phyloP scores from a whole-genome alignment of 1,284 basidiomycete species.

The Cutaneotrichosporon curvatum region DNA sequence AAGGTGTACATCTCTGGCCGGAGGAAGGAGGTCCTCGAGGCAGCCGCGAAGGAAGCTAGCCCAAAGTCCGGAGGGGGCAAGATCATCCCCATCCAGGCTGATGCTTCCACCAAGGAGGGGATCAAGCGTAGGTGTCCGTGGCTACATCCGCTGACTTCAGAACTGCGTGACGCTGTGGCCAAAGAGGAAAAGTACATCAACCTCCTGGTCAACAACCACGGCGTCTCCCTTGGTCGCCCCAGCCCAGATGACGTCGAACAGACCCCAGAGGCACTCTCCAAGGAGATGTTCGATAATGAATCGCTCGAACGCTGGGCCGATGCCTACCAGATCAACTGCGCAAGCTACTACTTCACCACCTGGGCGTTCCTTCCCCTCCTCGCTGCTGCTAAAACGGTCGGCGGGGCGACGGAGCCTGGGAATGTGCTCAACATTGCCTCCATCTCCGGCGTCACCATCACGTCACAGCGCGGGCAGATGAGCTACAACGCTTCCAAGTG shows the following conservation, averaged over 20 bases:
- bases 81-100: constrained; percentile 8
- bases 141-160: not conserved
- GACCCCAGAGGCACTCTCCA: constrained; percentile 36
- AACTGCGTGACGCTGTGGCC: constrained; percentile 5
- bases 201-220: constrained; percentile 13
- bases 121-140: constrained; percentile 3
- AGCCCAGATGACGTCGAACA: constrained; percentile 22
- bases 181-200: constrained; percentile 10
- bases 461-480: constrained; percentile 35
- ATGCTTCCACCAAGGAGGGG: constrained; percentile 10
- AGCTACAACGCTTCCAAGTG: constrained; percentile 43
- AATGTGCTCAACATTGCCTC: constrained; percentile 42
- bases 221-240: not conserved
- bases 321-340: constrained; percentile 41
- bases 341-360: constrained; percentile 43
- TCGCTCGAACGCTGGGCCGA: constrained; percentile 37
- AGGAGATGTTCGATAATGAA: constrained; percentile 43
- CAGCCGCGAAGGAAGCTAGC: constrained; percentile 23
- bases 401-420: constrained; percentile 32
- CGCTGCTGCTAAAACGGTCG: constrained; percentile 32
- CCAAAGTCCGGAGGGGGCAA: constrained; percentile 10
- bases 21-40: constrained; percentile 33
- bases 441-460: constrained; percentile 13
- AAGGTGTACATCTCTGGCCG: constrained; percentile 46
- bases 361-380: constrained; percentile 46